A percentile compares a stretch with the other conserved stretches of the same genome.
Conservation (phyloP, 2,329 filamentous ascomycete genomes). For the Fusarium pseudoanthophilum region DNA sequence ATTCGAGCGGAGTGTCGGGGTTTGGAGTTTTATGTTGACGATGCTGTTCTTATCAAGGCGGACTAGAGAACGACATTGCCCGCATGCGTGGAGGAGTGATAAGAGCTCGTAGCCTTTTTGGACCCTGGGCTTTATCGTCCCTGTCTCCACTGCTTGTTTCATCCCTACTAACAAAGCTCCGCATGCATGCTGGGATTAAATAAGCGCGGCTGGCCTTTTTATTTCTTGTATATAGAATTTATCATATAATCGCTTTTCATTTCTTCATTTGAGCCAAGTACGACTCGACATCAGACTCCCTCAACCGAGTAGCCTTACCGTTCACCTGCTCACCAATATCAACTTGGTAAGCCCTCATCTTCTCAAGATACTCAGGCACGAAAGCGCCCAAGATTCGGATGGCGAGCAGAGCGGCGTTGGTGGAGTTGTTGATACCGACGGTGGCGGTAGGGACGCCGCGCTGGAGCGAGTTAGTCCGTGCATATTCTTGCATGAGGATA, state of each 20-base stretch:
- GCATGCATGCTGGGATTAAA: fast-evolving
- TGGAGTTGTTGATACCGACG: conserved; percentile 83
- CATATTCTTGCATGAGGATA: fast-evolving
- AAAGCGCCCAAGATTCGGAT: conserved; percentile 72
- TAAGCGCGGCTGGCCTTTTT: no score
- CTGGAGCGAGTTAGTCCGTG: background rate
- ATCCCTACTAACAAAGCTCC: fast-evolving
- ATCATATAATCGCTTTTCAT: conserved; percentile 6
- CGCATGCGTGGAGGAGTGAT: fast-evolving
- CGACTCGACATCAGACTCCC: conserved; percentile 48
- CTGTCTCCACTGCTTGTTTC: no score
- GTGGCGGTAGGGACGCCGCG: conserved; percentile 78
- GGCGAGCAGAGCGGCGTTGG: conserved; percentile 79
- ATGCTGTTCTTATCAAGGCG: background rate
- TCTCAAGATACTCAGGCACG: conserved; percentile 68
- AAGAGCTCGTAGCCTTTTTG: background rate
- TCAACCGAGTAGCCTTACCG: conserved; percentile 68
- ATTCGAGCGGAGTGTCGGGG: background rate
- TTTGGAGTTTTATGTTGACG: background rate
- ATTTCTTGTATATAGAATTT: background rate
- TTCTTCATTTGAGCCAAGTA: conserved; percentile 24
- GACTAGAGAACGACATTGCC: background rate
- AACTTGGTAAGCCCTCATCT: conserved; percentile 61
- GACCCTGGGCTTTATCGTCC: fast-evolving
- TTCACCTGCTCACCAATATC: conserved; percentile 61